Evolutionary conservation across 164 flowering plant genomes (phyloP).

Genomic region (Protea cynaroides): DNA sequence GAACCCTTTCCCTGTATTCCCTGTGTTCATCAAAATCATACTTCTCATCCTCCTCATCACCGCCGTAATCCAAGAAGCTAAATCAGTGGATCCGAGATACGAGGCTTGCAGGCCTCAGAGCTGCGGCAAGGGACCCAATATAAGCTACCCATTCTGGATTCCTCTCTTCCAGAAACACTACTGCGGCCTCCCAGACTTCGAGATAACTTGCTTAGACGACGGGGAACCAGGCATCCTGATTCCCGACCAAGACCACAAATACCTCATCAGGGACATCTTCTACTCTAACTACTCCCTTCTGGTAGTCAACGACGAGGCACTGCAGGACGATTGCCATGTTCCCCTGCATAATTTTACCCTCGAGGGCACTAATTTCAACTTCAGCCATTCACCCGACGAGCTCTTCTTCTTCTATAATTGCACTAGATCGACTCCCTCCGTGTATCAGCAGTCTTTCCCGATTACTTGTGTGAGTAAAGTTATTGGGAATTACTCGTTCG

Average conservation of each 20-base stretch:
- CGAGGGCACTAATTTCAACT: neutral
- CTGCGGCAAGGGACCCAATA: constrained; percentile 10
- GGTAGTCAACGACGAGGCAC: neutral
- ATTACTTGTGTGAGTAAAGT: neutral
- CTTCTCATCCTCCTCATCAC: neutral
- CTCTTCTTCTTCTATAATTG: constrained; percentile 4
- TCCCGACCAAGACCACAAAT: neutral
- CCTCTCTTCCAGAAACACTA: neutral
- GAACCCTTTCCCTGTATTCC: neutral
- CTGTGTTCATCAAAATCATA: neutral
- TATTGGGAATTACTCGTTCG: neutral
- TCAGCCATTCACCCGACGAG: neutral
- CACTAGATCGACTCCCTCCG: neutral
- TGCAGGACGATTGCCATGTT: neutral
- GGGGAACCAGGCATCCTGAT: constrained; percentile 1
- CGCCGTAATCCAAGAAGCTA: neutral
- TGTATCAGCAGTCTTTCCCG: neutral
- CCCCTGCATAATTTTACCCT: constrained; percentile 5
- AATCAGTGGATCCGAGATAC: neutral
- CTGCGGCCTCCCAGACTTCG: constrained; percentile 16
- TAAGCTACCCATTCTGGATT: constrained; percentile 20
- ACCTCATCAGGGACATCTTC: constrained; percentile 6
- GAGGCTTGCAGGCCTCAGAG: constrained; percentile 12
- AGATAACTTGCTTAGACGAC: constrained; percentile 9
- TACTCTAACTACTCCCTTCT: constrained; percentile 1